Evolutionary conservation across 306 rosid species (phyloP), one percentile per base, ranked within the genome.

Genomic region (Senna siamea): DNA sequence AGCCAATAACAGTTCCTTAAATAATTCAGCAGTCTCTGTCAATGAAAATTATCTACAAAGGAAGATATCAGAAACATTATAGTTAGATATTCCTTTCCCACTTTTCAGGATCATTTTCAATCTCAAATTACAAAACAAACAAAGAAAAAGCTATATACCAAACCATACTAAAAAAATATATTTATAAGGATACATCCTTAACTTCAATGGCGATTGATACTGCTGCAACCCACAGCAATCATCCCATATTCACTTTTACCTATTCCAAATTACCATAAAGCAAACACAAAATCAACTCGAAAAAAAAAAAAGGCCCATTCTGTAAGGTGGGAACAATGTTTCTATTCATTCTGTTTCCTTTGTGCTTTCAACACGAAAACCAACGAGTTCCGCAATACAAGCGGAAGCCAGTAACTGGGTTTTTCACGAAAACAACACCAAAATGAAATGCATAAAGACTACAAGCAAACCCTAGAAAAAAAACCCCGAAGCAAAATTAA

Each of bases 401-500:
- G 18, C 55, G 26, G 7, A 53, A 78, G 43, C 30, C 40, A 51
- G 32, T 55, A 52, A 37, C 18, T 8, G 5, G 64, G 41, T 71
- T 35, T 64, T 40, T 78, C 34, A 40, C 22, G 37, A 59, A 70
- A 75, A 48, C 44, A 75, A 58, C 17, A 56, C 53, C 17, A 60
- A 37, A 53, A 44, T 23, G 38, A 46, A 41, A 19, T 57, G 23
- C 17, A 19, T 51, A 66, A 51, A 64, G 52, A 57, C 40, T 52
- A 38, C 64, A 79, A 69, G 48, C 41, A 83, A 81, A 73, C 81
- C 88, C 85, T 72, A 82, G 62, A 75, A 54, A 26, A 54, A 26
- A 79, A 57, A 13, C 20, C 30, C n/a, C 3, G 19, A 77, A 69
- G 72, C 72, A 75, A 74, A 65, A 35, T 26, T 20, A 52, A 44